These are phyloP conservation scores for Nemania bipapillata DNA, from an alignment of 2,329 filamentous ascomycete species.

Conservation along the genomic window DNA sequence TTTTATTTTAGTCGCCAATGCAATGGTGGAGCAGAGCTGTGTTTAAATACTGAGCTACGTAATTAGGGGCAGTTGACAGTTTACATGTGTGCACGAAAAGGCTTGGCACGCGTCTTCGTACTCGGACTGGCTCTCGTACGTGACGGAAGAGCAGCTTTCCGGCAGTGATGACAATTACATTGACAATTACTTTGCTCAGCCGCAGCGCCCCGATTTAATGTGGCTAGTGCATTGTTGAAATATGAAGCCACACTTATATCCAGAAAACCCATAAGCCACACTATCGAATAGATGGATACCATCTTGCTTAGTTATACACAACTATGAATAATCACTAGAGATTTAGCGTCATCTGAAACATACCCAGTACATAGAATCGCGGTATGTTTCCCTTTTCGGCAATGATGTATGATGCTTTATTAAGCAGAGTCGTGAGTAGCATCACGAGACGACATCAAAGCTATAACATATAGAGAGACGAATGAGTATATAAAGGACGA, in stretches of 20 bases:
- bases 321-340: background rate
- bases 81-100: background rate
- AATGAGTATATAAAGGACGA: slow-evolving; percentile 20
- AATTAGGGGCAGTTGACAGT: slow-evolving; percentile 1
- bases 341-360: background rate
- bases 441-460: background rate
- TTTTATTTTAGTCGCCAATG: background rate
- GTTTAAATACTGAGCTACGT: slow-evolving; percentile 22
- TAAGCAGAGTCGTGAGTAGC: slow-evolving; percentile 1
- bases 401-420: slow-evolving; percentile 16
- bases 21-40: slow-evolving; percentile 8
- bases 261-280: background rate
- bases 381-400: slow-evolving; percentile 31
- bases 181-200: slow-evolving; percentile 23
- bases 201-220: background rate
- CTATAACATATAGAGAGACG: background rate
- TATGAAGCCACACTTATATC: slow-evolving; percentile 6
- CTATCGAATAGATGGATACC: background rate
- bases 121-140: slow-evolving; percentile 32
- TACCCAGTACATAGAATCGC: slow-evolving; percentile 17
- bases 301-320: no score
- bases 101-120: slow-evolving; percentile 34
- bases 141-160: slow-evolving; percentile 30
- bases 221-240: background rate
- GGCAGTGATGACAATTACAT: slow-evolving; percentile 35